phyloP scores from a whole-genome alignment of 2,329 filamentous ascomycete species.

The Sphaerulina musiva region DNA sequence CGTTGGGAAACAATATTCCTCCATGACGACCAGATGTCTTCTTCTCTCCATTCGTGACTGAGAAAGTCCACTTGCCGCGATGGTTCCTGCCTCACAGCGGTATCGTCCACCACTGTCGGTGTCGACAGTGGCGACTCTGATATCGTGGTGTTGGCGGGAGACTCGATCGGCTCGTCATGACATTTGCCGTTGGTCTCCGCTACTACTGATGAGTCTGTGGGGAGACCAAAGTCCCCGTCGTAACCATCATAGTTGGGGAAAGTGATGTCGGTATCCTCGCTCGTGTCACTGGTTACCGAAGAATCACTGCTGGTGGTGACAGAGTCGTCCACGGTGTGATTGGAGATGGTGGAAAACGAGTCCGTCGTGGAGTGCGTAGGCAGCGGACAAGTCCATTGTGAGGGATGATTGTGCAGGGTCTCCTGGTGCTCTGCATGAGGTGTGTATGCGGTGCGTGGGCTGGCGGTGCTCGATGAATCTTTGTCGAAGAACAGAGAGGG shows the following conservation, averaged over 20 bases:
- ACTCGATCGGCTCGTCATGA: slow-evolving; percentile 20
- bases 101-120: slow-evolving; percentile 70
- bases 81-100: slow-evolving; percentile 64
- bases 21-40: slow-evolving; percentile 98
- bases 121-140: slow-evolving; percentile 53
- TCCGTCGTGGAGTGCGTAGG: slow-evolving; percentile 26
- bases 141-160: slow-evolving; percentile 47
- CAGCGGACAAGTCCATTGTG: slow-evolving; percentile 23
- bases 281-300: slow-evolving; percentile 53
- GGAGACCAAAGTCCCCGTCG: slow-evolving; percentile 25
- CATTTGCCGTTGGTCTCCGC: slow-evolving; percentile 14
- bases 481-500: slow-evolving; percentile 40
- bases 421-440: slow-evolving; percentile 33
- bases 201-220: background rate
- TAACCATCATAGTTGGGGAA: slow-evolving; percentile 45
- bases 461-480: slow-evolving; percentile 21
- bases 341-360: slow-evolving; percentile 40
- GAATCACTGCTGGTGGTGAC: slow-evolving; percentile 46
- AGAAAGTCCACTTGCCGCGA: slow-evolving; percentile 92
- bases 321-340: slow-evolving; percentile 43
- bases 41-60: slow-evolving; percentile 86
- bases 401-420: slow-evolving; percentile 28
- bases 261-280: slow-evolving; percentile 43
- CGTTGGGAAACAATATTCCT: slow-evolving; percentile 79
- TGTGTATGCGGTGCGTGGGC: slow-evolving; percentile 33